Conservation (phyloP, 2,329 filamentous ascomycete genomes). For the Aureobasidium zeae region DNA sequence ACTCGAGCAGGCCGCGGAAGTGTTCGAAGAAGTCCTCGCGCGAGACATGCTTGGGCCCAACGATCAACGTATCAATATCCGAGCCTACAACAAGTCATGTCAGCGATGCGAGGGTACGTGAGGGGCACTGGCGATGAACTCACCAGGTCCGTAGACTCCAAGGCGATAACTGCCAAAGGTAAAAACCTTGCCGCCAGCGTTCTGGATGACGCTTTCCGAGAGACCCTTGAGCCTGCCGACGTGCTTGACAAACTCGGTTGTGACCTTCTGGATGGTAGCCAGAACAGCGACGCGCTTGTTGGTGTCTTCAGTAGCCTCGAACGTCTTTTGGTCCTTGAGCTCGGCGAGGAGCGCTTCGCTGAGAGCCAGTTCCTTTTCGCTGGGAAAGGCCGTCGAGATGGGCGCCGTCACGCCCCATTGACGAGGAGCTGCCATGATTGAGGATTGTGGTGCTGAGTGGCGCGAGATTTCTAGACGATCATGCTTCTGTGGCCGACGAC, state of each 20-base stretch:
- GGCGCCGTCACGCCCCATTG: constrained; percentile 73
- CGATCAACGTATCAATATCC: constrained; percentile 93
- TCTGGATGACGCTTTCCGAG: constrained; percentile 67
- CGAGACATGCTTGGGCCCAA: constrained; percentile 80
- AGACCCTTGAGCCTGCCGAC: constrained; percentile 67
- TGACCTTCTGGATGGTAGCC: constrained; percentile 65
- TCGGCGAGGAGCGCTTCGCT: constrained; percentile 76
- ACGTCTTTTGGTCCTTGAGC: constrained; percentile 81
- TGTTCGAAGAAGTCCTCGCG: constrained; percentile 86
- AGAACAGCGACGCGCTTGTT: constrained; percentile 75
- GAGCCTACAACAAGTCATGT: constrained; percentile 49
- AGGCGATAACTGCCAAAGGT: constrained; percentile 93
- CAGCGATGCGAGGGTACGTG: neutral
- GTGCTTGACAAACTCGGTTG: constrained; percentile 75
- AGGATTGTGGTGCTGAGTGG: neutral
- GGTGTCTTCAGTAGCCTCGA: constrained; percentile 74
- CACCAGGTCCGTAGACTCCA: constrained; percentile 78
- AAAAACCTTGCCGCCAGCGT: constrained; percentile 84
- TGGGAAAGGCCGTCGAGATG: constrained; percentile 69
- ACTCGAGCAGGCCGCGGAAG: constrained; percentile 70
- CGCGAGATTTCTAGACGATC: neutral
- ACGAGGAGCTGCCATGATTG: constrained; percentile 23
- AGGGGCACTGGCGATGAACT: constrained; percentile 17
- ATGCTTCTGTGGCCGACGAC: neutral
- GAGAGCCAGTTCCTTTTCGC: constrained; percentile 62